Evolutionary conservation across 495 filamentous ascomycete genomes (phyloP), one percentile per base, ranked within the genome.

Genomic region (Neurospora tetrasperma): DNA sequence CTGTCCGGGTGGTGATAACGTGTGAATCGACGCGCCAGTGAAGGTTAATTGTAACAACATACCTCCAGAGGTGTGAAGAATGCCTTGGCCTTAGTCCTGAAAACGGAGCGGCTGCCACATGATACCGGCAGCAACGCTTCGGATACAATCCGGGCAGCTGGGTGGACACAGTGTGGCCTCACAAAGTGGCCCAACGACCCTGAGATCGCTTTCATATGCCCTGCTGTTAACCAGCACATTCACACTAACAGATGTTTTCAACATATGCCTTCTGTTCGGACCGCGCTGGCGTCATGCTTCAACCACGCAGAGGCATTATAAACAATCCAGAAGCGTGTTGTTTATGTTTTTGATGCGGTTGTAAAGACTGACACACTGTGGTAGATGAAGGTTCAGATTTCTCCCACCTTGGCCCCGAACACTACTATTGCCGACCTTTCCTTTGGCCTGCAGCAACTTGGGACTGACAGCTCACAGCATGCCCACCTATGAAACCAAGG

Each of bases 221-320:
- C 12, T 18, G 54, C 14, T 66, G 54, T 8, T 16, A 18, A 66
- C 54, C 54, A 66, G 18, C 54, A 18, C 54, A 35, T 16, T 9
- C 27, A 66, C 54, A 66, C 54, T 66, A 66, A 66, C 44, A 27
- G 59, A 43, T 74, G 72, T 70, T 70, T 70, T 59, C 62, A 74
- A 35, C 35, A 66, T 62, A 62, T 71, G 5, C 69, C 69, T 72
- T 71, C 42, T 71, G 70, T 74, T 75, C 75, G 69, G 71, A 71
- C 73, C 75, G 75, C 73, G 54, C 74, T 70, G 12, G 54, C 14
- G 14, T 35, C 6, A 62, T 18, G 14, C 31, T 62, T 62, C 54
- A 35, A 62, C 54, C 27, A 62, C 54, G 27, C 54, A 35, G 54
- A 62, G 27, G 23, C 27, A 62, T 35, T 27, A 14, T 35, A 35